Conservation (phyloP, 352 stramenopile genomes). For the Phytophthora pinifolia region DNA sequence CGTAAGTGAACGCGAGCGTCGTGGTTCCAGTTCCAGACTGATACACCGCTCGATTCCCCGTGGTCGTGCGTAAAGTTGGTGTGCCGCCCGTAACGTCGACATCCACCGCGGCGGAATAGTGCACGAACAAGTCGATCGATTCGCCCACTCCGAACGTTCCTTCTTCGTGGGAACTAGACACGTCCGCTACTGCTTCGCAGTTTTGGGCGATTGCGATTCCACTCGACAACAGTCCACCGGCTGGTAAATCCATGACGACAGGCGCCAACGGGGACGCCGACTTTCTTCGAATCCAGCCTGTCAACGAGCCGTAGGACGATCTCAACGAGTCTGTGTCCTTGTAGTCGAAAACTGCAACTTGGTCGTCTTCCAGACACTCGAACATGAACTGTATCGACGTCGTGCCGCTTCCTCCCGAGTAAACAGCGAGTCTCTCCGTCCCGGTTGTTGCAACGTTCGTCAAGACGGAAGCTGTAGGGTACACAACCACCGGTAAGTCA, state of each 20-base stretch:
- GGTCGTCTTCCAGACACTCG: conserved; percentile 34
- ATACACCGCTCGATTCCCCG: conserved; percentile 43
- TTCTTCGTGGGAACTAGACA: conserved; percentile 54
- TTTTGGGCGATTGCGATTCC: conserved; percentile 56
- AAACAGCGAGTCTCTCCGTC: conserved; percentile 45
- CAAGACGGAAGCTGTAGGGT: conserved; percentile 34
- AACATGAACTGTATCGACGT: conserved; percentile 56
- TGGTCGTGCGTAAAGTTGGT: conserved; percentile 46
- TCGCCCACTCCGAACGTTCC: conserved; percentile 56
- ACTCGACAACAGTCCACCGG: conserved; percentile 44
- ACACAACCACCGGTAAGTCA: conserved; percentile 48
- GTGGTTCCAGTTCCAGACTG: conserved; percentile 39
- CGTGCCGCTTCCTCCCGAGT: conserved; percentile 45
- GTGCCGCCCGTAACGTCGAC: conserved; percentile 36
- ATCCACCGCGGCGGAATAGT: conserved; percentile 48
- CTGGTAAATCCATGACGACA: conserved; percentile 44
- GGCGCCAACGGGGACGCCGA: conserved; percentile 37
- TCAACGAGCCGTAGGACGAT: conserved; percentile 39
- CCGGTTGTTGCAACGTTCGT: conserved; percentile 29
- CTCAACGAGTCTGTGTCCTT: conserved; percentile 32
- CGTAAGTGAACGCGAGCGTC: conserved; percentile 51
- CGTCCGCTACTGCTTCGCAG: conserved; percentile 32
- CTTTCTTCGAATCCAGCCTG: conserved; percentile 53
- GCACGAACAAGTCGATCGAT: conserved; percentile 53
- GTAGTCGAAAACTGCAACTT: conserved; percentile 47